Percentiles rank a stretch among this genome's conserved stretches.
Evolutionary conservation across 2,329 filamentous ascomycete species (phyloP).

Genomic region (Pseudocercospora fuligena): DNA sequence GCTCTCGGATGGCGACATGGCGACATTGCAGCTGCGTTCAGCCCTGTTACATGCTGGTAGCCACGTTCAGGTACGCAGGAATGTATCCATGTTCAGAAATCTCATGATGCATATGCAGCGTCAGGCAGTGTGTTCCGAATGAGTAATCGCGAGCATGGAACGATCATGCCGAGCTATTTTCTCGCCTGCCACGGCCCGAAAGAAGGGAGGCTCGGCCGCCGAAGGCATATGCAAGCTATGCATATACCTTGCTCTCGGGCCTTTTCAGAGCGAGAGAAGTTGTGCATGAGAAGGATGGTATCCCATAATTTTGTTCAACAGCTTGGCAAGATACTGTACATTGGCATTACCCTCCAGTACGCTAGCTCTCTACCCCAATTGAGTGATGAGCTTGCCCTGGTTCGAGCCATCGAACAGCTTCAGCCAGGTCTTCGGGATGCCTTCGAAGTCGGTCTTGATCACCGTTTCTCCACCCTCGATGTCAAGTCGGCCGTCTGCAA

Average conservation of each 20-base stretch:
- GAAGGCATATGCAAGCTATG: neutral
- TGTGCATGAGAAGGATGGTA: neutral
- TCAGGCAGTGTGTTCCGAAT: conserved; percentile 7
- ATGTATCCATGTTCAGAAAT: neutral
- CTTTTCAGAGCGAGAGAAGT: neutral
- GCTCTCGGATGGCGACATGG: conserved; percentile 5
- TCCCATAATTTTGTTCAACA: neutral
- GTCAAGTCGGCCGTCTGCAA: conserved; percentile 53
- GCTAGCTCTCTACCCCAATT: conserved; percentile 31
- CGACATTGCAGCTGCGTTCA: conserved; percentile 6
- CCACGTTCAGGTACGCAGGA: conserved; percentile 9
- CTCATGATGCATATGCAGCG: neutral
- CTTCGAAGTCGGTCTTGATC: conserved; percentile 53
- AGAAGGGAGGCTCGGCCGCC: neutral
- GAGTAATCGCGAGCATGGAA: neutral
- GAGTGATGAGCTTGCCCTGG: conserved; percentile 54
- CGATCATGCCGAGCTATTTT: neutral
- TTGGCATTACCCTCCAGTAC: neutral
- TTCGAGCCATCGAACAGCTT: conserved; percentile 55
- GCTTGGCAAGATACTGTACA: neutral
- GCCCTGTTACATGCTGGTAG: neutral
- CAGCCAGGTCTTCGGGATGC: conserved; percentile 56
- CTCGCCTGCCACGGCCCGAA: neutral
- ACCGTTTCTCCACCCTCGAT: conserved; percentile 53
- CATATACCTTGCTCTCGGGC: neutral